Evolutionary conservation across 352 stramenopile genomes (phyloP), one percentile per base, ranked within the genome.

Genomic region (Blastocystis sp.): DNA sequence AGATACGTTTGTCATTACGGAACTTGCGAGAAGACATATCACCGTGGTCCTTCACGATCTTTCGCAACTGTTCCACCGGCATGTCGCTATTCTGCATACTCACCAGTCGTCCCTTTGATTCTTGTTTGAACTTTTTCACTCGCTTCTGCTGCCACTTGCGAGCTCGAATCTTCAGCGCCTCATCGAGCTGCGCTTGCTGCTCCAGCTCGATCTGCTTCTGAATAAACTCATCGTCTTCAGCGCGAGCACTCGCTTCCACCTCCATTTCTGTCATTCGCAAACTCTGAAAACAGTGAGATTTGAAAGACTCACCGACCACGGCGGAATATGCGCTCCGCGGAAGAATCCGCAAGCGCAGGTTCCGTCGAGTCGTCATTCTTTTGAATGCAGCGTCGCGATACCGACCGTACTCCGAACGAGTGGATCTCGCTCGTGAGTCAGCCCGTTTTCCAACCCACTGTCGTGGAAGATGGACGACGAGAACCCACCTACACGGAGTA

Each of bases 1-100:
- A 99, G 36, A 99, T 92, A 64, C 96, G 91, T 89, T 98, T 98
- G 89, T 99, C 96, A 84, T 97, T 92, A 24, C 94, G 92, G 88
- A 98, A 99, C 85, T 98, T 98, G 90, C 98, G 98, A 64, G 93
- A 97, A 77, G 94, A 97, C 96, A 99, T 99, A 88, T 99, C 96
- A 29, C 96, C 96, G 89, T 99, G 96, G 91, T 99, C 96, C 67
- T 97, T 96, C 56, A 99, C 91, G 86, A 99, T 99, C 90, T 99
- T 99, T 61, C 96, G 94, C 63, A 98, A 91, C 88, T 98, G 96
- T 90, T 99, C 96, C 0, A 95, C 89, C 4, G 92, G 93, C 91
- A 96, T 94, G 81, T 94, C 92, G 88, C 56, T 84, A 36, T 24
- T 76, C 65, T 71, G 51, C 72, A 84, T 84, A 38, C 32, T 84